phyloP scores from a whole-genome alignment of 352 stramenopile species.

The Pythium dissotocum region DNA sequence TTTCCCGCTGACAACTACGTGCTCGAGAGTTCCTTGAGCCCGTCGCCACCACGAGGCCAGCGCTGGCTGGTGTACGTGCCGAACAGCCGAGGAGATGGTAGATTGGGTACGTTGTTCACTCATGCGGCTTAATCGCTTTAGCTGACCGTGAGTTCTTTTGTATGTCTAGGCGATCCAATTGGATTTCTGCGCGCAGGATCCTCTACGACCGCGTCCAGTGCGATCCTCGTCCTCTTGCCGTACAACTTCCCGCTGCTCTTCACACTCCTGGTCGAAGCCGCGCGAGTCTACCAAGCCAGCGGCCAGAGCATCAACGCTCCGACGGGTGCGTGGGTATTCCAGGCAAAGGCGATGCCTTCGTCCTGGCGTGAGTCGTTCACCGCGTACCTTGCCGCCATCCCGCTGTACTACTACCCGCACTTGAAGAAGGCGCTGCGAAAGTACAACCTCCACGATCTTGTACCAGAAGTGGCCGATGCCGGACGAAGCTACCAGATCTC shows the following conservation, averaged over 20 bases:
- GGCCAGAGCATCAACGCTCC: constrained; percentile 73
- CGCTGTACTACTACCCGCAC: constrained; percentile 81
- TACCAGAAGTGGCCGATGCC: constrained; percentile 79
- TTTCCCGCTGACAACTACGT: constrained; percentile 82
- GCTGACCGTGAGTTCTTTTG: neutral
- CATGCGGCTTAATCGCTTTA: neutral
- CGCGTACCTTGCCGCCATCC: constrained; percentile 70
- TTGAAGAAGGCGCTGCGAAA: constrained; percentile 85
- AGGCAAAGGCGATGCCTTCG: constrained; percentile 85
- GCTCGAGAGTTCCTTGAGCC: constrained; percentile 59
- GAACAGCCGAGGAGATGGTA: constrained; percentile 78
- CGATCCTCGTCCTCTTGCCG: constrained; percentile 81
- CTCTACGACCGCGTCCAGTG: constrained; percentile 32
- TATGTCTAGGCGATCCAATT: constrained; percentile 62
- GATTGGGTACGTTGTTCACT: constrained; percentile 44
- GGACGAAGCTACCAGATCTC: constrained; percentile 85
- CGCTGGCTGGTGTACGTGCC: constrained; percentile 85
- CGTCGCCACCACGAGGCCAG: constrained; percentile 64
- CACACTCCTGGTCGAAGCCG: constrained; percentile 77
- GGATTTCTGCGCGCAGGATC: constrained; percentile 65
- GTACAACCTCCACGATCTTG: constrained; percentile 89
- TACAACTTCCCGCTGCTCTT: constrained; percentile 89
- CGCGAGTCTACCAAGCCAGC: constrained; percentile 77
- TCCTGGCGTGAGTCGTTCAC: constrained; percentile 84
- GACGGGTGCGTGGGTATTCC: constrained; percentile 78